These are phyloP conservation scores for Heliosperma pusillum DNA, from an alignment of 148 eudicot species.

Conservation along the genomic window DNA sequence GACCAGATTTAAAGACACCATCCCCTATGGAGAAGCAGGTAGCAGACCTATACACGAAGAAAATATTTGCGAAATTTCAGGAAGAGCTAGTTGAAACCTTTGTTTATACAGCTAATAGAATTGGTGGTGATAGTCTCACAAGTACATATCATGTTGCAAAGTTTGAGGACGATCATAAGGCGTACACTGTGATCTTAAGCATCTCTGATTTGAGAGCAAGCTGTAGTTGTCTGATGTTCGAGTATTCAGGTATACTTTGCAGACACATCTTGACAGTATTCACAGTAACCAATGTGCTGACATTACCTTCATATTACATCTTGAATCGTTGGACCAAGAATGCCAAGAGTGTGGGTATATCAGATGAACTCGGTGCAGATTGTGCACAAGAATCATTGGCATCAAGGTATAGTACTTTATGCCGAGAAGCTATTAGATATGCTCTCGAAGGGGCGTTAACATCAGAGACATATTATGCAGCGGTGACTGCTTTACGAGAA, in stretches of 20 bases:
- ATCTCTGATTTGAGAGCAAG: slow-evolving; percentile 60
- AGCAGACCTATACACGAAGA: slow-evolving; percentile 71
- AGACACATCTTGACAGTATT: slow-evolving; percentile 86
- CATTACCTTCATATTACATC: slow-evolving; percentile 83
- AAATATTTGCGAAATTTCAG: slow-evolving; percentile 78
- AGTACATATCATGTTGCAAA: slow-evolving; percentile 83
- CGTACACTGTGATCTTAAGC: slow-evolving; percentile 62
- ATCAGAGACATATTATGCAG: slow-evolving; percentile 57
- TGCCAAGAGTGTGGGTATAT: slow-evolving; percentile 53
- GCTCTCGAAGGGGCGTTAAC: slow-evolving; percentile 72
- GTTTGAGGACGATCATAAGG: slow-evolving; percentile 78
- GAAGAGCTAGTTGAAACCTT: slow-evolving; percentile 95
- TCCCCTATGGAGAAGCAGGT: slow-evolving; percentile 98
- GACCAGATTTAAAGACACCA: slow-evolving; percentile 74
- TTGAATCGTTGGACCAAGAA: slow-evolving; percentile 85
- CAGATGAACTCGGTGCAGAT: slow-evolving; percentile 37
- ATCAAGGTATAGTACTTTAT: slow-evolving; percentile 62
- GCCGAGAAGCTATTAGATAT: slow-evolving; percentile 74
- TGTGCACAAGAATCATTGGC: slow-evolving; percentile 47
- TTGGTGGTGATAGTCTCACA: slow-evolving; percentile 61
- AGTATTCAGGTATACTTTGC: slow-evolving; percentile 84
- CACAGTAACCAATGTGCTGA: slow-evolving; percentile 87
- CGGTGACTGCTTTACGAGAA: slow-evolving; percentile 62
- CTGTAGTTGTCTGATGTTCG: slow-evolving; percentile 94
- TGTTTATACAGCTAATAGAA: slow-evolving; percentile 83